phyloP scores from a whole-genome alignment of 352 stramenopile species.

The Blastocystis sp. region DNA sequence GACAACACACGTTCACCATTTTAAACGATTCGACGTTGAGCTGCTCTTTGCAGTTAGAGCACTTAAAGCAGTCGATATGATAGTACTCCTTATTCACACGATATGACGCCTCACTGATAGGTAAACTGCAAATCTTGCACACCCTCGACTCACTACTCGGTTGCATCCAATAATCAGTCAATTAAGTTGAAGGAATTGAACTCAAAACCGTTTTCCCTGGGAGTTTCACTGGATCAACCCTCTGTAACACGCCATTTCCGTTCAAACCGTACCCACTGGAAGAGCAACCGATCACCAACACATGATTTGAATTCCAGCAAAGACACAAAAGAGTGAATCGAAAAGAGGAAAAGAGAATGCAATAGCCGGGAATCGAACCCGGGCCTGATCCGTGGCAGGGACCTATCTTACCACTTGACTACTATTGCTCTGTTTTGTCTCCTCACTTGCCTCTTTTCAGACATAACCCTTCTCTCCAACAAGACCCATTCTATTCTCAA shows the following conservation, averaged over 20 bases:
- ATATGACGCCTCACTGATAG: background rate
- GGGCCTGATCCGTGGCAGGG: conserved; percentile 31
- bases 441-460: background rate
- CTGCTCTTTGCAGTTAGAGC: background rate
- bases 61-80: conserved; percentile 12
- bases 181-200: background rate
- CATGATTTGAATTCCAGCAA: too few species aligned
- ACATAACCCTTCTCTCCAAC: conserved; percentile 7
- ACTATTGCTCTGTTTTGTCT: conserved; percentile 19
- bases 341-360: conserved; percentile 9
- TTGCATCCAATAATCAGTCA: too few species aligned
- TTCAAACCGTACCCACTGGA: too few species aligned
- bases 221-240: background rate
- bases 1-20: conserved; percentile 17
- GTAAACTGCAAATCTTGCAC: conserved; percentile 5
- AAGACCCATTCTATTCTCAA: conserved; percentile 34
- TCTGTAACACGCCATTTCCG: too few species aligned
- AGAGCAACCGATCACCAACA: too few species aligned
- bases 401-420: conserved; percentile 67
- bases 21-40: background rate
- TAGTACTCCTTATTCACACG: background rate
- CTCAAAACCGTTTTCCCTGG: background rate
- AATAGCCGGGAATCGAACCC: conserved; percentile 69
- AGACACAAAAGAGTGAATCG: too few species aligned
- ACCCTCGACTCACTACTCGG: too few species aligned